Percentiles rank a stretch among this genome's conserved stretches.
Evolutionary conservation across 352 stramenopile genomes (phyloP).

Genomic region (Paralagenidium karlingii): DNA sequence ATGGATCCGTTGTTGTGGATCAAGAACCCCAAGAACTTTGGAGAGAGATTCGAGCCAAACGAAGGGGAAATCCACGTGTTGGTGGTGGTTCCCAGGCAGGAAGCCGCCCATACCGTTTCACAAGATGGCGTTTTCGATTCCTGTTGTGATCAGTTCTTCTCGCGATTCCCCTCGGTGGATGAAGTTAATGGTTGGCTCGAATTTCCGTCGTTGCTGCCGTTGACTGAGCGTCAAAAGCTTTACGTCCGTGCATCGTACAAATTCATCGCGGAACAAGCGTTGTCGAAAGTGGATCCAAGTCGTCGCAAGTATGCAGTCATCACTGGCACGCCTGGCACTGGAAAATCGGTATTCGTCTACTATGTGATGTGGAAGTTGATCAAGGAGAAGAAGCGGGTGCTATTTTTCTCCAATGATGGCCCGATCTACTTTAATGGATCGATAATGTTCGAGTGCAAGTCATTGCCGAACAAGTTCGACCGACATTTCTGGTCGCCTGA

Average conservation of each 20-base stretch:
- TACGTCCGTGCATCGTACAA: constrained; percentile 16
- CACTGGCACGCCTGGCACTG: constrained; percentile 14
- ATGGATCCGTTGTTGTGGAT: background rate
- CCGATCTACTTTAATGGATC: constrained; percentile 16
- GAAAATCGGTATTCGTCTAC: constrained; percentile 21
- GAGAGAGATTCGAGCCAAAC: background rate
- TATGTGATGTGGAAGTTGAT: constrained; percentile 24
- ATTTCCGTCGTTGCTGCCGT: constrained; percentile 11
- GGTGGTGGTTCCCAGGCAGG: constrained; percentile 3
- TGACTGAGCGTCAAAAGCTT: constrained; percentile 8
- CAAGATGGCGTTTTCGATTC: constrained; percentile 4
- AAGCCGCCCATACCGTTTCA: background rate
- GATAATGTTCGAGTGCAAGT: constrained; percentile 4
- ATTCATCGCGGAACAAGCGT: constrained; percentile 9
- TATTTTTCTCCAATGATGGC: constrained; percentile 5
- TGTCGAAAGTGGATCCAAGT: constrained; percentile 7
- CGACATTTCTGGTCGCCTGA: constrained; percentile 10
- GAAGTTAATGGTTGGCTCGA: constrained; percentile 12
- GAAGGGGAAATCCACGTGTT: constrained; percentile 5
- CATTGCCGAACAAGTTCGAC: constrained; percentile 1
- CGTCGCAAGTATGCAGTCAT: constrained; percentile 13
- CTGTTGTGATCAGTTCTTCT: constrained; percentile 13
- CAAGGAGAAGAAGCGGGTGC: constrained; percentile 12
- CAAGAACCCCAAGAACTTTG: background rate
- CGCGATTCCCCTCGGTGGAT: constrained; percentile 9